Base-by-base conservation (phyloP, 495 filamentous ascomycete species). In the Penicillium riverlandense region DNA sequence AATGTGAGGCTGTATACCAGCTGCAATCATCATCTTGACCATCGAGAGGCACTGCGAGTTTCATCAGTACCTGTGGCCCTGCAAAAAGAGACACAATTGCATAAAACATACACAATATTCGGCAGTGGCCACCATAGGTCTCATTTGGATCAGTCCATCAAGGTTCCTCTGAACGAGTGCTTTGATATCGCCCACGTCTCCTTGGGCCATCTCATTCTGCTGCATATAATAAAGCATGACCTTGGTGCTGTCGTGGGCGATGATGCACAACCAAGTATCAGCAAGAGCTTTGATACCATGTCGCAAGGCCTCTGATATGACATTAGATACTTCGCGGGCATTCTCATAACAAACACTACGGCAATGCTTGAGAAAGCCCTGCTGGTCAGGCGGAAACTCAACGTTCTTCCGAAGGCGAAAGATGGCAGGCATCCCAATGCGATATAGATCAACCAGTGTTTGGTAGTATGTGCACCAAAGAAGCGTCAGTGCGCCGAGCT, bases 191-290 rank as follows among this genome's bases (percentile, higher is more conserved):
- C 50, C 27, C 2, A 45, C 32, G 13, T 53, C 50, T 11, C 36
- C 35, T 30, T 31, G 29, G 11, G 33, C 41, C 6, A 47, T 9
- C 27, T 35, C 14, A 7, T 45, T 39, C 8, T 48, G 36, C 15
- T 47, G 50, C 13, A 46, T 30, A 33, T 42, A 54, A 32, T 54
- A 47, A 13, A 54, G 43, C 46, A 54, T 50, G 8, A 49, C 47
- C 36, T 47, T 49, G 2, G 43, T 46, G 16, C 51, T 54, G 16
- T 54, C 51, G 27, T 54, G 47, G 7, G 51, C 40, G 38, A 54
- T 50, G 6, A 49, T 54, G n/a, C 47, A 49, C 11, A 54, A 37
- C 46, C 51, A 54, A 12, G 51, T 54, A 44, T 54, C 51, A 12
- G 51, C 40, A 16, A 54, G 43, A 7, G 40, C 40, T n/a, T 49